A percentile compares a stretch with the other conserved stretches of the same genome.
Conservation (phyloP, 176 grass and related monocot species). For the Oryza longistaminata region DNA sequence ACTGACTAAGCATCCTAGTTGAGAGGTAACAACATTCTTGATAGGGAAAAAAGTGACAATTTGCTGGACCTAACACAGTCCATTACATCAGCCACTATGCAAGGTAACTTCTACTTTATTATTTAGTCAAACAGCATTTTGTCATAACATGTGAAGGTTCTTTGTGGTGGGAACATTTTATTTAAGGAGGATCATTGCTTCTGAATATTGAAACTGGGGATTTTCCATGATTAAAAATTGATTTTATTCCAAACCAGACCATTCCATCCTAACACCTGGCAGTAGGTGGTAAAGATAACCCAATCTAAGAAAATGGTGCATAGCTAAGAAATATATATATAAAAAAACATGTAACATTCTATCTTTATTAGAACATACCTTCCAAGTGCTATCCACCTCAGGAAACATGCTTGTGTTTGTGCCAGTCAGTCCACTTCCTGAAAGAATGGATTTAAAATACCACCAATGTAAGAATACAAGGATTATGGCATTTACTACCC, state of each 20-base stretch:
- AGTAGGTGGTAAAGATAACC: neutral
- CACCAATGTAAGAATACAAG: neutral
- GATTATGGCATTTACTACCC: neutral
- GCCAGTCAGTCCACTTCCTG: constrained; percentile 64
- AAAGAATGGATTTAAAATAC: constrained; percentile 30
- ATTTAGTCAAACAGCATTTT: neutral
- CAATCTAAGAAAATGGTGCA: neutral
- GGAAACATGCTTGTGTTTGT: constrained; percentile 73
- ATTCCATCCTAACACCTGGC: neutral
- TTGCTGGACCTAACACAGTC: neutral
- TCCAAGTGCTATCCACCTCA: constrained; percentile 87
- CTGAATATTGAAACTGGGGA: constrained; percentile 5
- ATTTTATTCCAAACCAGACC: neutral
- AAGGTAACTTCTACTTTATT: neutral
- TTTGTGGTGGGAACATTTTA: neutral
- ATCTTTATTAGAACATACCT: constrained; percentile 50
- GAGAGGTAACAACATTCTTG: neutral
- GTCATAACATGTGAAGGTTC: neutral
- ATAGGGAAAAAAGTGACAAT: neutral
- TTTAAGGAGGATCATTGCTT: neutral
- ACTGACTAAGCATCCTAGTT: neutral
- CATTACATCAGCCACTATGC: neutral
- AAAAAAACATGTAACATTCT: neutral
- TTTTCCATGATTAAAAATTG: neutral
- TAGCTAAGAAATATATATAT: neutral